phyloP scores from a whole-genome alignment of 768 basidiomycete genomes.

The Dentipellis fragilis region DNA sequence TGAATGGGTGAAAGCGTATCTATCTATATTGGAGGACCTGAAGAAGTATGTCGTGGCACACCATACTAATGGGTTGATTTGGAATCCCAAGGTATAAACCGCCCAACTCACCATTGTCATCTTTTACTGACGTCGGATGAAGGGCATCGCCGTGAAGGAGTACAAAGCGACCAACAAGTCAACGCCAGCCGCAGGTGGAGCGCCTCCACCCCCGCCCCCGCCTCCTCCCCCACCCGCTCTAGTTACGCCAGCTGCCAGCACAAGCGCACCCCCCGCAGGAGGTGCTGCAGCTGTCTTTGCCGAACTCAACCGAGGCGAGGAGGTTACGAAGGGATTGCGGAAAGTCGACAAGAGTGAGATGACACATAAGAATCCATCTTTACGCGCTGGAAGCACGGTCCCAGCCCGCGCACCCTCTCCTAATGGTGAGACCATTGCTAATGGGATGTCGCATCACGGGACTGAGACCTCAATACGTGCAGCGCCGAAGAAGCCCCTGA shows the following conservation, averaged over 20 bases:
- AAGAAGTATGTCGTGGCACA: constrained; percentile 77
- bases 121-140: background rate
- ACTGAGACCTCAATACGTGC: background rate
- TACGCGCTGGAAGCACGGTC: constrained; percentile 48
- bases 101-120: background rate
- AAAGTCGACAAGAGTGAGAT: constrained; percentile 95
- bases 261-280: constrained; percentile 28
- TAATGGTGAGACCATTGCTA: constrained; percentile 2
- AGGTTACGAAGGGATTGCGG: constrained; percentile 81
- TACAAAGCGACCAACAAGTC: constrained; percentile 42
- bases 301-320: constrained; percentile 80
- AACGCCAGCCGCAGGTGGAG: constrained; percentile 24
- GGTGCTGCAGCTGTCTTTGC: constrained; percentile 81
- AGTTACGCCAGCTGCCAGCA: constrained; percentile 24
- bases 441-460: background rate
- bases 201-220: constrained; percentile 44
- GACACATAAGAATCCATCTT: constrained; percentile 96
- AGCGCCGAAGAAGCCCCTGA: constrained; percentile 52
- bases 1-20: constrained; percentile 78
- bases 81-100: constrained; percentile 68
- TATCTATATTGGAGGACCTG: constrained; percentile 63
- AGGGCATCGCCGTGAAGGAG: constrained; percentile 34
- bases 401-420: constrained; percentile 26
- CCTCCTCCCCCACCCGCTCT: constrained; percentile 31
- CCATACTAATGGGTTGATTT: constrained; percentile 77